phyloP scores from a whole-genome alignment of 148 eudicot genomes.

The Rhododendron vialii region DNA sequence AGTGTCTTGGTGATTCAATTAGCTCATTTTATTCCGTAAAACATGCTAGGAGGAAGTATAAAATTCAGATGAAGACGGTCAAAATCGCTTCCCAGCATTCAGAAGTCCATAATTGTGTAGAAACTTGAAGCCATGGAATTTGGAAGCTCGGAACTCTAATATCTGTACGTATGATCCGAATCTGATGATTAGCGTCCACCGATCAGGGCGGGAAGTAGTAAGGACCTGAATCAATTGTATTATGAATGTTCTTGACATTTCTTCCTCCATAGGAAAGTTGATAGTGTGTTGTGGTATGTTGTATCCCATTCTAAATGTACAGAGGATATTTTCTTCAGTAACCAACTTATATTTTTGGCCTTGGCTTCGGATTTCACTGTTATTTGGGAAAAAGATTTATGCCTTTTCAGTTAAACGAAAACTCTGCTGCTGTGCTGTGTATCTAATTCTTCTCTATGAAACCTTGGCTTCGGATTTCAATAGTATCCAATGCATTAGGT shows the following conservation, averaged over 20 bases:
- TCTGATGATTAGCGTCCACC: background rate
- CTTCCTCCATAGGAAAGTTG: too few relatives aligned
- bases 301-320: background rate
- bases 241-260: background rate
- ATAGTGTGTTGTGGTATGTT: background rate
- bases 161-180: background rate
- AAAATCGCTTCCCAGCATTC: background rate
- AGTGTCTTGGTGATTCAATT: slow-evolving; percentile 52
- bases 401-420: background rate
- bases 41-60: background rate
- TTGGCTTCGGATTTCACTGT: background rate
- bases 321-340: background rate
- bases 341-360: background rate
- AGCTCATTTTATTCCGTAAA: slow-evolving; percentile 18
- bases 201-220: background rate
- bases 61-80: background rate
- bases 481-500: too few relatives aligned
- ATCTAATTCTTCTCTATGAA: background rate
- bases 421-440: background rate
- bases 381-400: too few relatives aligned
- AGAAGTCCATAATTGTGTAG: background rate
- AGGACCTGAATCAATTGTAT: background rate
- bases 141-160: background rate
- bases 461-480: background rate
- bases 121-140: background rate